Conservation (phyloP, 1,139 yeast genomes). For the Suhomyces ambrosiae region DNA sequence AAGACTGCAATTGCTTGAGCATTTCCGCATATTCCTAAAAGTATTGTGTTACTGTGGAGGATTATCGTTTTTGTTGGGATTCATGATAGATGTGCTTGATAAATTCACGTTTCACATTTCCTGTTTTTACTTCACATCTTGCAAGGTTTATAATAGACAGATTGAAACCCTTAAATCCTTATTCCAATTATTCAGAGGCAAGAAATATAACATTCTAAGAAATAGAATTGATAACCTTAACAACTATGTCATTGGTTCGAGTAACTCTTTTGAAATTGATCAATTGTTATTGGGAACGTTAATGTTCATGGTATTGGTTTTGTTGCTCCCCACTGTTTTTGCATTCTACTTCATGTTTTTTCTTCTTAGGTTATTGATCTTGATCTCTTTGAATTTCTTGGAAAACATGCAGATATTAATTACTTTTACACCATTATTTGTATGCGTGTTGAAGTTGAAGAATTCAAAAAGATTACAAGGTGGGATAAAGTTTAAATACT, state of each 20-base stretch:
- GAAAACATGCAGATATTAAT: constrained; percentile 66
- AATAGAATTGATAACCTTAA: constrained; percentile 71
- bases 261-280: constrained; percentile 69
- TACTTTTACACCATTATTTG: constrained; percentile 87
- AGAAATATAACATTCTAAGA: constrained; percentile 80
- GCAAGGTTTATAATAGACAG: constrained; percentile 79
- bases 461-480: constrained; percentile 90
- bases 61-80: constrained; percentile 67
- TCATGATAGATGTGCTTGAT: constrained; percentile 64
- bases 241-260: constrained; percentile 48
- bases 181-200: constrained; percentile 86
- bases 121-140: constrained; percentile 76
- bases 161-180: constrained; percentile 67
- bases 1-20: constrained; percentile 1
- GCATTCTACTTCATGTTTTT: constrained; percentile 84
- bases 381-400: constrained; percentile 52
- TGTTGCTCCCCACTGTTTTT: constrained; percentile 81
- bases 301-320: constrained; percentile 74
- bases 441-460: constrained; percentile 72
- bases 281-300: constrained; percentile 88
- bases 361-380: constrained; percentile 52
- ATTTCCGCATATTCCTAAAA: constrained; percentile 16
- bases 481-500: constrained; percentile 57
- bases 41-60: constrained; percentile 55
- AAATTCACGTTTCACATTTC: constrained; percentile 71